Conservation (phyloP, 73 alveolate genomes). For the Symbiodinium natans region DNA sequence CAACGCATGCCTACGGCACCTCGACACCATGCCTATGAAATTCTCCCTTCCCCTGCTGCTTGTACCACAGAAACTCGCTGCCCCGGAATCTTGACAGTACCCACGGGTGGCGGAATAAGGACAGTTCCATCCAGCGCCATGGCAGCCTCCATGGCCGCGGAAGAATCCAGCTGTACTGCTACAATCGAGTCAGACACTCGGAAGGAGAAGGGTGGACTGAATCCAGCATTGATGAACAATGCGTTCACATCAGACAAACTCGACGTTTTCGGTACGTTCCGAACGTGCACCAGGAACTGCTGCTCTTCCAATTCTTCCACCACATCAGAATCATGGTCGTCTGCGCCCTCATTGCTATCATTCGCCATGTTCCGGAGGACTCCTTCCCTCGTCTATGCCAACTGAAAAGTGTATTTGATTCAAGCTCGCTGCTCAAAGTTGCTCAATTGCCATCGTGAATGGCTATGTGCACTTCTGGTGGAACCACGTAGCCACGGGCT, state of each 20-base stretch:
- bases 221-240: conserved; percentile 44
- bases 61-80: conserved; percentile 19
- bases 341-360: not conserved
- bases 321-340: conserved; percentile 26
- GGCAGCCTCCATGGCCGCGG: conserved; percentile 71
- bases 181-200: conserved; percentile 59
- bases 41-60: not conserved
- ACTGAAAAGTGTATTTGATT: too few species aligned
- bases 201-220: conserved; percentile 64
- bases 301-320: not conserved
- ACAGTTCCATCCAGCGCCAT: conserved; percentile 14
- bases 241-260: conserved; percentile 51
- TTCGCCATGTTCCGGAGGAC: not conserved
- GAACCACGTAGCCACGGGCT: too few species aligned
- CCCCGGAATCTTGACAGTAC: conserved; percentile 43
- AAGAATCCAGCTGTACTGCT: conserved; percentile 55
- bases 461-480: not conserved
- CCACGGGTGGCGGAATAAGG: conserved; percentile 58
- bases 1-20: too few species aligned
- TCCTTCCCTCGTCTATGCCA: not conserved
- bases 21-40: not conserved
- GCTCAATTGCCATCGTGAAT: too few species aligned
- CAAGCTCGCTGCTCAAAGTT: too few species aligned
- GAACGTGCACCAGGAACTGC: conserved; percentile 20
- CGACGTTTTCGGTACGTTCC: conserved; percentile 56